Base-by-base conservation (phyloP, 306 rosid species). In the Trifolium subterraneum region DNA sequence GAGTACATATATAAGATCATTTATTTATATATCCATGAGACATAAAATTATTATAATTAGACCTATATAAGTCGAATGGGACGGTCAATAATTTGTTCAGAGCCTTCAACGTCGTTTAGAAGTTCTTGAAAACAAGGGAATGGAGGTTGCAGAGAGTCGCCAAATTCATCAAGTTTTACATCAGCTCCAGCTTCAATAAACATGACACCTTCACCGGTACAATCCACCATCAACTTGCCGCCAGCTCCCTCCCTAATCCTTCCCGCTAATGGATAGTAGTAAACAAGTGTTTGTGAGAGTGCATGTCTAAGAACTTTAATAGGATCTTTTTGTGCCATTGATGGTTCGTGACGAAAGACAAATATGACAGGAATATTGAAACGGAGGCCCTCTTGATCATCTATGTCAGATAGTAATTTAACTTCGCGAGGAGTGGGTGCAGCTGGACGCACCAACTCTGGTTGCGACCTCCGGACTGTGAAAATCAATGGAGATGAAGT, bases 101-200 rank as follows among this genome's bases (percentile, higher is more conserved):
- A 72, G 2, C 76, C 86, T 1, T 76, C 83, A 72, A 70, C 89
- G 33, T 81, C 47, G 19, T 64, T 60, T 6, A 85, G 70, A 38
- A 87, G 85, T 16, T 83, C 73, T 3, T 78, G 39, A 45, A 80
- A 58, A 70, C 85, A 80, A 13, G 91, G 84, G 41, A 85, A 85
- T 2, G 89, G 87, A 1, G 87, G 89, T 8, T 81, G 81, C 68
- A 81, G 85, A 48, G 59, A 23, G 6, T 71, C 73, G 7, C 83
- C 84, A 10, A 87, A 80, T 23, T 85, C 71, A 7, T 64, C 20
- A n/a, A 87, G 79, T 3, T 71, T 73, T 5, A 80, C 80, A 9
- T 87, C 81, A 1, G 87, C 85, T 4, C 80, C 84, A 1, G 87
- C 89, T 44, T 76, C 86, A 10, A 85, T 4, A 70, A 85, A 85